Evolutionary conservation across 2,329 filamentous ascomycete species (phyloP), one percentile per base, ranked within the genome.

Genomic region (Alternaria gansuensis): DNA sequence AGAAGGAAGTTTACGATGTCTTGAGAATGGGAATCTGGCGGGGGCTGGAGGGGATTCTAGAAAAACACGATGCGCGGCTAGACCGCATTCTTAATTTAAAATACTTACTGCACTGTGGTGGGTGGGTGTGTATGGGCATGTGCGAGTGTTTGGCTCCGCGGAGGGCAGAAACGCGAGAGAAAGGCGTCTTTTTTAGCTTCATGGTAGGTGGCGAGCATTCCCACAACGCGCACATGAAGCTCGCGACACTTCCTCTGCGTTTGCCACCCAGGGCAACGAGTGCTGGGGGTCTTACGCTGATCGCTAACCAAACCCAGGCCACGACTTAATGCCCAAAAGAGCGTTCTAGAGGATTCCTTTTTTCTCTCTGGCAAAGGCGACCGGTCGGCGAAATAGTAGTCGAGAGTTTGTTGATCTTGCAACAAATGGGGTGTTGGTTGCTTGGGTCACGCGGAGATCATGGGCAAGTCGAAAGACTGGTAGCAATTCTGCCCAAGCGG

Each of bases 21-120:
- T 39, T 29, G 44, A 53, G 54, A 51, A 59, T 59, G 56, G 50
- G 56, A 59, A 55, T 59, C 24, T 55, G 56, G 24, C 51, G 51
- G 44, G 45, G 33, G 49, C 23, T 33, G 28, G 51, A 45, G 56
- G 51, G 56, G 29, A 24, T 44, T 59, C 48, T 55, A 11, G 33
- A 44, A 59, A 39, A 49, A 40, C 10, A 48, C 51, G 56, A 55
- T 55, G 51, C 39, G 51, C 55, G 56, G 45, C 56, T 59, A 59
- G 56, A 59, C 51, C 56, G 56, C 56, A 55, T 59, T 59, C 39
- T 44, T 51, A 55, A 59, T 59, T 59, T 59, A 59, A 45, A 59
- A 44, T 29, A 36, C 44, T 34, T 21, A 36, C 44, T 33, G 44
- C 9, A 23, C 31, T 40, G 44, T 43, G 41, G 36, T 39, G 29